Percentiles rank a stretch among this genome's conserved stretches.
These are phyloP conservation scores for Biancaea sappan DNA, from an alignment of 306 rosid species.

Conservation along the genomic window DNA sequence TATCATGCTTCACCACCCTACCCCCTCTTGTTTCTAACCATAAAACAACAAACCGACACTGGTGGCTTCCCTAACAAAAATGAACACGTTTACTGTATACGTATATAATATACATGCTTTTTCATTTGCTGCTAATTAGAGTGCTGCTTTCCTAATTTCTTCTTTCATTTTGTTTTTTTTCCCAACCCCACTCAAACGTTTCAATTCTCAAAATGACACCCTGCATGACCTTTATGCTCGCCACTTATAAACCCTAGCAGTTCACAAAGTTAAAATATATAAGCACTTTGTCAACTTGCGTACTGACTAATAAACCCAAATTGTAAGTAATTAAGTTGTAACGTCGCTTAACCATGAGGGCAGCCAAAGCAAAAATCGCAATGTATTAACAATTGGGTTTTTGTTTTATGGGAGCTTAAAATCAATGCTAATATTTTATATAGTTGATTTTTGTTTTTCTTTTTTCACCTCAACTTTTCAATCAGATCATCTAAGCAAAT, in stretches of 20 bases:
- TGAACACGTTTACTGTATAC: background rate
- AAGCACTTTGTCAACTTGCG: background rate
- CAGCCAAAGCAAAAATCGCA: background rate
- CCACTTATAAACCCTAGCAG: background rate
- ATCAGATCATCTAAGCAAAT: background rate
- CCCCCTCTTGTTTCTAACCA: background rate
- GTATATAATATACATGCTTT: background rate
- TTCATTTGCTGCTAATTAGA: slow-evolving; percentile 15
- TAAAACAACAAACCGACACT: background rate
- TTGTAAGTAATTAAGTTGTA: no score
- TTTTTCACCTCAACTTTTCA: background rate
- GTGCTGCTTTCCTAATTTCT: background rate
- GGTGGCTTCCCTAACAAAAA: background rate
- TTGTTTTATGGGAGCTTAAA: background rate
- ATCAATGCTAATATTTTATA: background rate
- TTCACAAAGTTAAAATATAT: background rate
- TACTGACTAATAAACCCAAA: no score
- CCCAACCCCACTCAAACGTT: no score
- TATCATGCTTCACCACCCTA: slow-evolving; percentile 17
- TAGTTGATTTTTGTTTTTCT: no score
- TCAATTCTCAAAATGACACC: slow-evolving; percentile 11
- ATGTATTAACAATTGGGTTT: background rate
- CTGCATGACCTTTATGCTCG: slow-evolving; percentile 31
- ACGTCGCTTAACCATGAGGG: background rate
- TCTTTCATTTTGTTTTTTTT: background rate